Evolutionary conservation across 352 stramenopile species (phyloP), one percentile per base, ranked within the genome.

Genomic region (Globisporangium polare): DNA sequence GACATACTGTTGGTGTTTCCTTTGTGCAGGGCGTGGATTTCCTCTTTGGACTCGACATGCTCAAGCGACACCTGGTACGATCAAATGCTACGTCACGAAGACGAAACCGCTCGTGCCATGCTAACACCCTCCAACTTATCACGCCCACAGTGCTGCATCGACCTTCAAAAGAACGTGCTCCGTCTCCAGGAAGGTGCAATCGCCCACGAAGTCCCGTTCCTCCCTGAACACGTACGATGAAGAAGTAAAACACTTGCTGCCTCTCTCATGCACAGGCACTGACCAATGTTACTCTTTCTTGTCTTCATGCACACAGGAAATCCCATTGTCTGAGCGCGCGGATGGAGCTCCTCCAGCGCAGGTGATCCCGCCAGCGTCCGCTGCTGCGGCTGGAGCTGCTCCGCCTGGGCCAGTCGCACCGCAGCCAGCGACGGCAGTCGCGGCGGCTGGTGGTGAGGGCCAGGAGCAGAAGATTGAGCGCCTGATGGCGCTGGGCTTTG

Each of bases 21-120:
- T 46, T 53, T 33, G 17, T 6, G 13, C 67, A 97, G 83, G 86
- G 97, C 66, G 97, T 99, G 45, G 96, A 99, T 65, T 98, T 99
- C 66, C 73, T 99, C 9, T 98, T 99, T 60, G 97, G 97, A 10
- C 80, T 99, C 45, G 97, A 99, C 71, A 99, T 99, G 96, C 83
- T 99, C 18, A 98, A 98, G 74, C 88, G 97, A 18, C 95, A 99
- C 85, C 89, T 94, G 77, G 85, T 92, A 62, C 43, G 60, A 27
- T 59, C 13, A 15, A 5, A 26, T 47, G 15, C 27, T 39, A 8
- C 17, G 1, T 43, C 22, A 17, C 8, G n/a, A 9, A 22, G 41
- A 22, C n/a, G 13, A 18, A 43, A 43, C 13, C 15, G n/a, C 2
- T 29, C 10, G 8, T 31, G 20, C 12, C 13, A 3, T 51, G 9